Percentiles rank a stretch among this genome's conserved stretches.
Evolutionary conservation across 2,329 filamentous ascomycete genomes (phyloP).

Genomic region (Teratosphaeriaceae sp.): DNA sequence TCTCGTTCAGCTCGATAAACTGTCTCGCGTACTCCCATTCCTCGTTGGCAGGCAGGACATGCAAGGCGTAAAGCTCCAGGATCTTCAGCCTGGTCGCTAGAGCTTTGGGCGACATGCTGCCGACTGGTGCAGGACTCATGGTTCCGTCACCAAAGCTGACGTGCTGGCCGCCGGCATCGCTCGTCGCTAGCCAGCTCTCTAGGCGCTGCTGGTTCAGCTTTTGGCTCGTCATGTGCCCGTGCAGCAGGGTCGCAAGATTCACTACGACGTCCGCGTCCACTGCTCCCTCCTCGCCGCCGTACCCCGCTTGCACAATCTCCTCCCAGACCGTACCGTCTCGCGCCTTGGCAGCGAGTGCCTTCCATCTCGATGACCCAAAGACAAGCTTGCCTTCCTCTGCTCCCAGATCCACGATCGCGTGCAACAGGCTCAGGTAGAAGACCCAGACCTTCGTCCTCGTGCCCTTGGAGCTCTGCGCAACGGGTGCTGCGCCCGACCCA

Average conservation of each 20-base stretch:
- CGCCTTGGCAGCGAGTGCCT: slow-evolving; percentile 72
- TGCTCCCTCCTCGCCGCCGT: slow-evolving; percentile 79
- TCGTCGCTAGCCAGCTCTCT: slow-evolving; percentile 75
- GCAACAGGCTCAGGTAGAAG: slow-evolving; percentile 87
- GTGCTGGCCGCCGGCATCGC: slow-evolving; percentile 10
- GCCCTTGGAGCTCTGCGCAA: slow-evolving; percentile 71
- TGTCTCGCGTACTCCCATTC: slow-evolving; percentile 95
- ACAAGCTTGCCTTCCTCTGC: slow-evolving; percentile 82
- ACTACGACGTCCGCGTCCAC: slow-evolving; percentile 94
- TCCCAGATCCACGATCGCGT: slow-evolving; percentile 82
- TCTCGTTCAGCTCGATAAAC: slow-evolving; percentile 79
- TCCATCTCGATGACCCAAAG: slow-evolving; percentile 83
- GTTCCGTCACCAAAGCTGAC: slow-evolving; percentile 49
- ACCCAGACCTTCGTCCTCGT: slow-evolving; percentile 96
- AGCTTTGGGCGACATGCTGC: slow-evolving; percentile 28
- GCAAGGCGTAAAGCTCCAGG: slow-evolving; percentile 88
- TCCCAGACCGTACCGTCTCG: slow-evolving; percentile 93
- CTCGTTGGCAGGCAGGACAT: slow-evolving; percentile 85
- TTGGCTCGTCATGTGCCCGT: slow-evolving; percentile 85
- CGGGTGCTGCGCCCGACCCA: slow-evolving; percentile 53
- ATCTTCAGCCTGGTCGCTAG: slow-evolving; percentile 70
- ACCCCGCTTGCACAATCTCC: slow-evolving; percentile 79
- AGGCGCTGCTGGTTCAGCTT: slow-evolving; percentile 76
- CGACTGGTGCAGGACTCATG: slow-evolving; percentile 49
- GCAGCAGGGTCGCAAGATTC: slow-evolving; percentile 80